Evolutionary conservation across 768 basidiomycete genomes (phyloP).

Genomic region (Boletus edulis): DNA sequence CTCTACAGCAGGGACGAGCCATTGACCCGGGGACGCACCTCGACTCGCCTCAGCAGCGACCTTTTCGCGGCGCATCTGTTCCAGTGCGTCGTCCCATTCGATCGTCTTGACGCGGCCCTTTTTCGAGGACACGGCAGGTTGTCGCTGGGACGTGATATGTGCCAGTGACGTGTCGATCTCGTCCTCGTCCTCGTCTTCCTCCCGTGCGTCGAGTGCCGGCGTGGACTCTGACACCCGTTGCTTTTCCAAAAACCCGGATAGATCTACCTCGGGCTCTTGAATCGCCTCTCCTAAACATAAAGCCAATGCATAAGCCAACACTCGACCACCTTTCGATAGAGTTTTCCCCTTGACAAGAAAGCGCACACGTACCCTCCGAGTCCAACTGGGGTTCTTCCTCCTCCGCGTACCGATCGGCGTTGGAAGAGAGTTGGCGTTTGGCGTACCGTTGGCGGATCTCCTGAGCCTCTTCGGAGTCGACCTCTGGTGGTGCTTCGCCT

Average conservation of each 20-base stretch:
- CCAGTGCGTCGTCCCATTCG: conserved; percentile 66
- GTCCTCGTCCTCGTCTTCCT: conserved; percentile 53
- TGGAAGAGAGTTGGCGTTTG: conserved; percentile 59
- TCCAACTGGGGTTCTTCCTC: conserved; percentile 66
- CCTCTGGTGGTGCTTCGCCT: conserved; percentile 44
- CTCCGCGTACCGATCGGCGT: conserved; percentile 74
- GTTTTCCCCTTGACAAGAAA: no score
- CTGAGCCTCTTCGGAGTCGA: conserved; percentile 43
- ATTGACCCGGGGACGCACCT: conserved; percentile 42
- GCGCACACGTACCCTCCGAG: conserved; percentile 54
- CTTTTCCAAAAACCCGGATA: conserved; percentile 62
- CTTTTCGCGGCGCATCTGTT: conserved; percentile 67
- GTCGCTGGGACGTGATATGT: conserved; percentile 42
- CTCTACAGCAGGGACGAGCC: background rate
- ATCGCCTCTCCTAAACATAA: conserved; percentile 54
- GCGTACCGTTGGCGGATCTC: conserved; percentile 52
- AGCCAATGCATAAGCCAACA: background rate
- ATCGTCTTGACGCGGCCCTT: conserved; percentile 67
- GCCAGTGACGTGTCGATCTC: conserved; percentile 57
- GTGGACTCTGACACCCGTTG: conserved; percentile 49
- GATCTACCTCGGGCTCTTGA: conserved; percentile 69
- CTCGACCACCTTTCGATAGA: background rate
- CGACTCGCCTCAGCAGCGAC: conserved; percentile 70
- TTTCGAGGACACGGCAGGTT: conserved; percentile 30
- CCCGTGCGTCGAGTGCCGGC: conserved; percentile 24